Evolutionary conservation across 805 yeast species (phyloP).

Genomic region (Sugiyamaella americana): DNA sequence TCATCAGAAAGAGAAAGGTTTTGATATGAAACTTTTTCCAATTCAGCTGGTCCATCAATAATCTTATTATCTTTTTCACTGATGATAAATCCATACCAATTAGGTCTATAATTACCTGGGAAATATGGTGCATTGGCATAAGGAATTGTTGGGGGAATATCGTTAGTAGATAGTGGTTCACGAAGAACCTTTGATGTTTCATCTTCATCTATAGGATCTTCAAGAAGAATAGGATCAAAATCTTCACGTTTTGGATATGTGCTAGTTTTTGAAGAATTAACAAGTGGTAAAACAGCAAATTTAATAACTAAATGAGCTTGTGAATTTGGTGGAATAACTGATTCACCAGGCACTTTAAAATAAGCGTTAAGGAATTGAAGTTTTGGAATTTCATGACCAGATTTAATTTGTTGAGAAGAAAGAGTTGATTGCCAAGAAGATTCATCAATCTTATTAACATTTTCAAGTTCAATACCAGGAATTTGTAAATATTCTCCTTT

Average conservation of each 20-base stretch:
- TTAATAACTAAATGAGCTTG: constrained; percentile 70
- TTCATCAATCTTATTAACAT: constrained; percentile 2
- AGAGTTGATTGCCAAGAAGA: constrained; percentile 10
- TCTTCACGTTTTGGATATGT: constrained; percentile 21
- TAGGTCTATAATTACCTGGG: constrained; percentile 47
- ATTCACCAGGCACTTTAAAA: constrained; percentile 85
- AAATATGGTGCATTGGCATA: constrained; percentile 66
- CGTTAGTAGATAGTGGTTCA: constrained; percentile 64
- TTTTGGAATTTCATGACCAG: constrained; percentile 48
- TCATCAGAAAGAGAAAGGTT: constrained; percentile 52
- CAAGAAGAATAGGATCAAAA: constrained; percentile 18
- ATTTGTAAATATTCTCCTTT: constrained; percentile 71
- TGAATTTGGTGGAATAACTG: constrained; percentile 61
- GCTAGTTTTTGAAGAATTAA: constrained; percentile 29
- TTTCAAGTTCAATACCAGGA: constrained; percentile 48
- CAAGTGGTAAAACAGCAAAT: constrained; percentile 67
- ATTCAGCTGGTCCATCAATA: constrained; percentile 56
- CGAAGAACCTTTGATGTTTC: constrained; percentile 43
- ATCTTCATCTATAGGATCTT: constrained; percentile 20
- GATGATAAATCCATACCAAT: constrained; percentile 66
- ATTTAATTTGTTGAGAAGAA: constrained; percentile 11
- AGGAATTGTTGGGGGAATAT: constrained; percentile 65
- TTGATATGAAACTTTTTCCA: constrained; percentile 47
- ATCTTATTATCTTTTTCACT: constrained; percentile 76
- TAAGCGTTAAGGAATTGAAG: constrained; percentile 62